Evolutionary conservation across 1,284 basidiomycete species (phyloP), one percentile per base, ranked within the genome.

Genomic region (Chondrostereum purpureum): DNA sequence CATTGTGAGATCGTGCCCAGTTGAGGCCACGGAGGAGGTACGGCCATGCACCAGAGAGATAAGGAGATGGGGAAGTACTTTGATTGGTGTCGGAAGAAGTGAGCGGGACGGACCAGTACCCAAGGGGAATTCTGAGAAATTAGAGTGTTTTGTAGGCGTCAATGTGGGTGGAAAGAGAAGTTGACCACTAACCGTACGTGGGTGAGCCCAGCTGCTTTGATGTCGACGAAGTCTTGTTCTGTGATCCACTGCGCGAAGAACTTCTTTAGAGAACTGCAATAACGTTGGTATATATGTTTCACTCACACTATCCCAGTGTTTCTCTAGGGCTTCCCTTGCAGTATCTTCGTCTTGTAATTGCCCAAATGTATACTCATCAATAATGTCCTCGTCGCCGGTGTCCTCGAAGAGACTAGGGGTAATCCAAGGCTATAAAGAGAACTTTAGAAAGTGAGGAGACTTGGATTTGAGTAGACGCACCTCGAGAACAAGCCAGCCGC

Each of bases 71-170:
- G 8, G 71, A 72, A 3, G 70, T 74, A 19, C 68, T 70, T 34
- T 62, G 68, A 42, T 70, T 68, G 3, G 76, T 79, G 50, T 77
- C 71, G 8, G 67, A 60, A 18, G 73, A 67, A 3, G 72, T 73
- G 27, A 79, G 62, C 0, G 83, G 82, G 17, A 86, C 73, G n/a
- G 82, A 83, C 83, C 83, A 87, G 57, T 82, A 87, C 4, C 83
- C 84, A 6, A 87, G 52, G 4, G 83, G 84, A 56, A 88, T 80
- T 27, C 83, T 85, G 54, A 20, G 46, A 12, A 43, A 35, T 5
- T 27, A 42, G n/a, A 37, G 39, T 19, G n/a, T 19, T 45, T 39
- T 41, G 18, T 27, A 40, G 10, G 14, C 34, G 16, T 11, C 18
- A 24, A 42, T 20, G 24, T 16, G 24, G 12, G 13, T 14, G 13